Conservation (phyloP, 352 stramenopile species). For the Phytophthora pini region DNA sequence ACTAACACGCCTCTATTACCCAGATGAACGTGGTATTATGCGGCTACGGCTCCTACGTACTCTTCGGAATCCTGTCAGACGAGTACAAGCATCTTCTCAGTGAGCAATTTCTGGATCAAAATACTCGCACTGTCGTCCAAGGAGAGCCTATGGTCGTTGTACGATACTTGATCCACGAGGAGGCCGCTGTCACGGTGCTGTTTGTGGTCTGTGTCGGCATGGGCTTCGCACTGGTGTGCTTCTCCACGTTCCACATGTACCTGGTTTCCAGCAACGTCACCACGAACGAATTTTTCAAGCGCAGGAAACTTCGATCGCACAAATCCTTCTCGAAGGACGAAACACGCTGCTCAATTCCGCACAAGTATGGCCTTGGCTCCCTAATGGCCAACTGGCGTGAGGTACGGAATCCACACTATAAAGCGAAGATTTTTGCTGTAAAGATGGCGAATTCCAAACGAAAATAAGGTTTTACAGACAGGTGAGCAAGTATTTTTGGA, state of each 20-base stretch:
- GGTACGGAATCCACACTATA: constrained; percentile 42
- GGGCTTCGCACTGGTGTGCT: constrained; percentile 52
- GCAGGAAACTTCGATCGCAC: constrained; percentile 19
- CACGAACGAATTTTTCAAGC: constrained; percentile 84
- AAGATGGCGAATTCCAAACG: constrained; percentile 9
- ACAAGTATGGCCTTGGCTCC: constrained; percentile 31
- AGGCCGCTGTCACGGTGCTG: constrained; percentile 48
- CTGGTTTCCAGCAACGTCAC: constrained; percentile 63
- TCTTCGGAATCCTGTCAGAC: constrained; percentile 50
- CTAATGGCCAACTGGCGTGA: constrained; percentile 35
- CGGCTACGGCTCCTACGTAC: constrained; percentile 57
- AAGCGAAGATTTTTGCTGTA: constrained; percentile 14
- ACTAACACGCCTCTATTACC: background rate
- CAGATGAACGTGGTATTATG: constrained; percentile 63
- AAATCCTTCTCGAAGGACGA: background rate
- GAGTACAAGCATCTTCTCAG: constrained; percentile 48
- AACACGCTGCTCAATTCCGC: background rate
- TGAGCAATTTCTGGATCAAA: constrained; percentile 55
- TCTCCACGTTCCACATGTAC: constrained; percentile 63
- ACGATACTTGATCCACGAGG: constrained; percentile 57
- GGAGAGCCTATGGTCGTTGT: constrained; percentile 50
- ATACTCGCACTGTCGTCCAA: constrained; percentile 40
- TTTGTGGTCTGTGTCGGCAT: constrained; percentile 58
- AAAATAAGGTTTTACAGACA: no score
- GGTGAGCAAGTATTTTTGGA: no score